These are phyloP conservation scores for Pythium rishiriense DNA, from an alignment of 352 stramenopile genomes.

Conservation along the genomic window DNA sequence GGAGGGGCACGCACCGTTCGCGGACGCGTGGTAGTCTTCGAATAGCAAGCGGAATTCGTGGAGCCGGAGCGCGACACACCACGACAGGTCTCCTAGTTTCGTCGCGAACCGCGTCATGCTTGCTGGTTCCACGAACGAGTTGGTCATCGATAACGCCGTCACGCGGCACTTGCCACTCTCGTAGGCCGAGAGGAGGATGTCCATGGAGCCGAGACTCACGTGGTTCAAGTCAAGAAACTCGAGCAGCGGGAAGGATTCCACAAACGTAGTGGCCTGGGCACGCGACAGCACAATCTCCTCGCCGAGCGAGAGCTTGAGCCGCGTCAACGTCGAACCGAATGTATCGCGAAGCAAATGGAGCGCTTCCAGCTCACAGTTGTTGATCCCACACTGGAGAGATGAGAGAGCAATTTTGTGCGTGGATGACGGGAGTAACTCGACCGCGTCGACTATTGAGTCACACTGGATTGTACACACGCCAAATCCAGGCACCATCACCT, in stretches of 20 bases:
- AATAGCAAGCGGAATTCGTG: not conserved
- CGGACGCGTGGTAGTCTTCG: not conserved
- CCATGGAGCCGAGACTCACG: constrained; percentile 4
- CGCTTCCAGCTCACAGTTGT: not conserved
- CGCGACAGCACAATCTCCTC: not conserved
- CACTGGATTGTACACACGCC: not conserved
- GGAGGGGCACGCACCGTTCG: not conserved
- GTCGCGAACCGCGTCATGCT: not conserved
- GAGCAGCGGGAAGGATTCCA: not conserved
- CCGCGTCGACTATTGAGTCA: not conserved
- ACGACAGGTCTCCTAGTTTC: not conserved
- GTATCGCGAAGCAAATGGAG: not conserved
- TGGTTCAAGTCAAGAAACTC: constrained; percentile 2
- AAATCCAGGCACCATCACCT: not conserved
- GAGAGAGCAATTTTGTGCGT: not conserved
- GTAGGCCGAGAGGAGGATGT: not conserved
- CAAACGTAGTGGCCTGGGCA: not conserved
- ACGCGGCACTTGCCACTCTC: not conserved
- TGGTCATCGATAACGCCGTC: not conserved
- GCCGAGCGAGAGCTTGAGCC: not conserved
- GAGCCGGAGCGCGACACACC: not conserved
- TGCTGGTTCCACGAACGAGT: not conserved
- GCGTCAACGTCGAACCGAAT: not conserved
- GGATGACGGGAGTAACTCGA: not conserved
- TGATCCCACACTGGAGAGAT: not conserved